phyloP scores from a whole-genome alignment of 2,329 filamentous ascomycete species.

The Cercospora berteroae region DNA sequence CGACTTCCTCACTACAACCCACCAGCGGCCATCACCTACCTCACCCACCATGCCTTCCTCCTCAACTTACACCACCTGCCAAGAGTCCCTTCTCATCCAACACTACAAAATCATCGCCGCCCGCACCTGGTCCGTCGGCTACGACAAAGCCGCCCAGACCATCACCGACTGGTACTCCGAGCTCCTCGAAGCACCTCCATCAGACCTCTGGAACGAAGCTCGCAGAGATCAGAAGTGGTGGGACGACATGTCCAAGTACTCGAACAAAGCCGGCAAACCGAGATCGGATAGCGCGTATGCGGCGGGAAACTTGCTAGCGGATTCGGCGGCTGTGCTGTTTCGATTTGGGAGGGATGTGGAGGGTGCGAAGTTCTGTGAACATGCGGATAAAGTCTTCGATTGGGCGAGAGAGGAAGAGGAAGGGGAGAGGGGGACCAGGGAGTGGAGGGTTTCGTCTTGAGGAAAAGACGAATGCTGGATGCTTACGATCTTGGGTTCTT shows the following conservation, averaged over 20 bases:
- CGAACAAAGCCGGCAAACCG: neutral
- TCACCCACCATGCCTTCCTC: constrained; percentile 20
- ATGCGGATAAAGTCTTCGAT: constrained; percentile 14
- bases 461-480: neutral
- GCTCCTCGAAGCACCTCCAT: constrained; percentile 6
- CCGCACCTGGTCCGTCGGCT: constrained; percentile 10
- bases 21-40: neutral
- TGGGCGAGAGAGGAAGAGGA: constrained; percentile 13
- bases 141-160: neutral
- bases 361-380: constrained; percentile 17
- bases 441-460: neutral
- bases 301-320: constrained; percentile 12
- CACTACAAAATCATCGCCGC: constrained; percentile 14
- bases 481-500: neutral
- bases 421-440: neutral
- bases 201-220: neutral
- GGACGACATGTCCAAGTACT: neutral
- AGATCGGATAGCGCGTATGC: constrained; percentile 2
- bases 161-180: constrained; percentile 7
- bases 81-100: constrained; percentile 14
- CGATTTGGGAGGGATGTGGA: constrained; percentile 21
- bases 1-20: neutral
- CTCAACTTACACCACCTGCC: constrained; percentile 11
- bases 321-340: constrained; percentile 18
- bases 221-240: constrained; percentile 1